Evolutionary conservation across 106 monocot genomes (phyloP).

Genomic region (Posidonia australis): DNA sequence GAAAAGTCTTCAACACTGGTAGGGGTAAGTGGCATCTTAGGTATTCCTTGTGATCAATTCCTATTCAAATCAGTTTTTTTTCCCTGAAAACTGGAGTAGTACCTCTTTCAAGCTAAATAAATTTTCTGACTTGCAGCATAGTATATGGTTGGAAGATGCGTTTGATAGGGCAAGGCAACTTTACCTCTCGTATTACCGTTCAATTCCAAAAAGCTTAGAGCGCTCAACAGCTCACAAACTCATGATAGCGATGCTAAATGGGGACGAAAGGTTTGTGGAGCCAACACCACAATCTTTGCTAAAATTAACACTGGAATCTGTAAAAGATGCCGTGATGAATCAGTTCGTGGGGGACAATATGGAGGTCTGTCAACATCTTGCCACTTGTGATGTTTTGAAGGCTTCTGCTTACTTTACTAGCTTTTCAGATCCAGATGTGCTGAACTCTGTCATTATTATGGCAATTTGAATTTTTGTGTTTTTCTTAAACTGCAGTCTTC

Average conservation of each 20-base stretch:
- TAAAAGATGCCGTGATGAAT: conserved; percentile 91
- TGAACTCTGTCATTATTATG: too few species aligned
- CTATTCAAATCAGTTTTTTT: too few species aligned
- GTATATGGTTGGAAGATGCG: conserved; percentile 97
- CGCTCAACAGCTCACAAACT: conserved; percentile 95
- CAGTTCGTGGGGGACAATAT: conserved; percentile 83
- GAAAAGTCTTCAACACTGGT: too few species aligned
- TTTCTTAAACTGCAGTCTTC: background rate
- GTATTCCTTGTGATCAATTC: too few species aligned
- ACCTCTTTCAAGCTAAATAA: background rate
- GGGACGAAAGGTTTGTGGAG: conserved; percentile 92
- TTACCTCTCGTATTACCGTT: conserved; percentile 89
- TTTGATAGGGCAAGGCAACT: conserved; percentile 92
- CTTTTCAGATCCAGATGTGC: background rate
- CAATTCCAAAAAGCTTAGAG: conserved; percentile 95
- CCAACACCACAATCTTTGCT: conserved; percentile 83
- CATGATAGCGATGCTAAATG: conserved; percentile 94
- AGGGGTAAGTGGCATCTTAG: too few species aligned
- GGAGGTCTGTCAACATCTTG: conserved; percentile 50
- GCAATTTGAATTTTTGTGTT: too few species aligned
- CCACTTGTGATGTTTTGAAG: background rate
- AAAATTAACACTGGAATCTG: conserved; percentile 64
- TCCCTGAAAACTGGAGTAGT: too few species aligned
- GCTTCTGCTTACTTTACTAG: background rate
- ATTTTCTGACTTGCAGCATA: conserved; percentile 54